Evolutionary conservation across 352 stramenopile genomes (phyloP), one percentile per base, ranked within the genome.

Genomic region (Pythium phragmiticola): DNA sequence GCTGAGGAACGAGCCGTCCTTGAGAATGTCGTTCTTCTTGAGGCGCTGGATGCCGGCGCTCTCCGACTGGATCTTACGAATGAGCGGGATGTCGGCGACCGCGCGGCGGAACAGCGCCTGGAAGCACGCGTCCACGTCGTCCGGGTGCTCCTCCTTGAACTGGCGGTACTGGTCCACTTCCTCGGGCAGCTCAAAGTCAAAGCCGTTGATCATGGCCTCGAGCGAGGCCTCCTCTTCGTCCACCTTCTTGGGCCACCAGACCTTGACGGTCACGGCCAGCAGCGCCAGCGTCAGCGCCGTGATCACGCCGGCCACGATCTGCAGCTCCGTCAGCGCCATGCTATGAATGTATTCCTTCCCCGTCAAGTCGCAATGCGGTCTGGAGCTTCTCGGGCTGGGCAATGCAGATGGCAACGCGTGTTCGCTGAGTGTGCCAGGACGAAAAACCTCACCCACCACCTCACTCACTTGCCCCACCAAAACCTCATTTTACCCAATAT

Each of bases 201-300:
- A 94, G 71, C 86, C 86, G 67, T 94, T 94, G 77, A 94, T 92
- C 82, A 94, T 94, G 51, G 82, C 83, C 33, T 94, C 83, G 48
- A 94, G 76, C 61, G 80, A 90, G 69, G 87, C 75, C 61, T 94
- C 86, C 52, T 82, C 70, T 51, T 89, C 84, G 67, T 77, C 70
- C 60, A 77, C 73, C 70, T 88, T 88, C 72, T 85, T 80, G 36
- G 86, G 86, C 67, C 84, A 74, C 74, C 86, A 74, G 37, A 91
- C 80, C 48, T 80, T 80, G 57, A 85, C 75, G 46, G 83, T 83
- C 68, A 87, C 74, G 52, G 75, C 49, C 69, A 92, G 59, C 48
- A 94, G 78, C 59, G 70, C 75, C 33, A 84, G 19, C 42, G 80
- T 85, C 51, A 89, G 59, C 37, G 69, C 72, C 48, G 84, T 86